Conservation (phyloP, 2,329 filamentous ascomycete genomes). For the Pyrenophora teres region DNA sequence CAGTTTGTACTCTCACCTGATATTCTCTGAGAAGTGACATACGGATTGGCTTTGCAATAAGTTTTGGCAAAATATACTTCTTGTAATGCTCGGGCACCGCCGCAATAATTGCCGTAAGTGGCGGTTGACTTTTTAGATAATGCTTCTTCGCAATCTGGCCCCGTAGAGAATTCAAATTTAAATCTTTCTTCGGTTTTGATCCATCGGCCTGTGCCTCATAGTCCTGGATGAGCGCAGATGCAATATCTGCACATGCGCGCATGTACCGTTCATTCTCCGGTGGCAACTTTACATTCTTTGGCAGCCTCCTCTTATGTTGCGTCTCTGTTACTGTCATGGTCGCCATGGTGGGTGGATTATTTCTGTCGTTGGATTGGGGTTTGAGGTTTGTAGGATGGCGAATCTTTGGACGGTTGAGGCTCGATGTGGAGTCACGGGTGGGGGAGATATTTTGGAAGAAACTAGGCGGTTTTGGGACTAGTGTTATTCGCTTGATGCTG, state of each 20-base stretch:
- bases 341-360: constrained; percentile 57
- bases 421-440: constrained; percentile 34
- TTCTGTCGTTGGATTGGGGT: constrained; percentile 2
- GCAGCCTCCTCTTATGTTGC: constrained; percentile 56
- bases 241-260: constrained; percentile 93
- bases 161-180: constrained; percentile 89
- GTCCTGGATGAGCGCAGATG: constrained; percentile 90
- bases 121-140: constrained; percentile 82
- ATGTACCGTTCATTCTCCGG: constrained; percentile 95
- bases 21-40: constrained; percentile 41
- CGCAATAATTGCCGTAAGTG: constrained; percentile 94
- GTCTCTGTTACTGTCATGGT: constrained; percentile 64
- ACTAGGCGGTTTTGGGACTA: constrained; percentile 13
- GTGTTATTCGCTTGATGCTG: constrained; percentile 8
- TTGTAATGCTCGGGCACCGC: constrained; percentile 99
- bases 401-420: constrained; percentile 25
- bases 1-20: not conserved
- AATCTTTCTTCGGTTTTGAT: constrained; percentile 75
- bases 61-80: constrained; percentile 95
- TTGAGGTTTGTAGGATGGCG: constrained; percentile 20
- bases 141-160: constrained; percentile 92
- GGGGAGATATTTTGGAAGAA: constrained; percentile 21
- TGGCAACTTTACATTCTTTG: constrained; percentile 76
- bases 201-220: constrained; percentile 80
- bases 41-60: constrained; percentile 96